Percentiles rank a stretch among this genome's conserved stretches.
phyloP scores from a whole-genome alignment of 495 filamentous ascomycete species.

The Xylaria grammica region DNA sequence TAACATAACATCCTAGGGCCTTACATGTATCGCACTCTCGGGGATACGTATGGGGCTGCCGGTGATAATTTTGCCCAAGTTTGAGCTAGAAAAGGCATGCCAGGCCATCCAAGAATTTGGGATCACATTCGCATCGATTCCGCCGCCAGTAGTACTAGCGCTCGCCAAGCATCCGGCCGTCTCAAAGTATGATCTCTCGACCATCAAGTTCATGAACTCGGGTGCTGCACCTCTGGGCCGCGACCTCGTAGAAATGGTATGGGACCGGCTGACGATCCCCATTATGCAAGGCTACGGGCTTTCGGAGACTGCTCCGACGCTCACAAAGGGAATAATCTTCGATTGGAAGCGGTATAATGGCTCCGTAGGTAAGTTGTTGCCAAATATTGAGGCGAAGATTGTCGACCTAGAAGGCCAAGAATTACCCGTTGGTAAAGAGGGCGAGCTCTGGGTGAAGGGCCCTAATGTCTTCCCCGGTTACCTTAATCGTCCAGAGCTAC shows the following conservation, averaged over 20 bases:
- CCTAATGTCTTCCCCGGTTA: conserved; percentile 81
- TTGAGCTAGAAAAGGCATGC: conserved; percentile 83
- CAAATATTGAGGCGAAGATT: conserved; percentile 85
- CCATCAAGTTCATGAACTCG: conserved; percentile 82
- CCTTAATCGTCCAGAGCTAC: conserved; percentile 70
- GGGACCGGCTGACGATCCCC: conserved; percentile 72
- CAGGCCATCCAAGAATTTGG: conserved; percentile 71
- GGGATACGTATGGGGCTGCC: conserved; percentile 69
- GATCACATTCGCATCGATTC: conserved; percentile 81
- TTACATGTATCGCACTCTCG: conserved; percentile 43
- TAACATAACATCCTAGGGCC: conserved; percentile 30
- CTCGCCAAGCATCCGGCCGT: conserved; percentile 80
- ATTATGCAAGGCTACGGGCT: conserved; percentile 68
- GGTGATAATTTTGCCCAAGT: conserved; percentile 79
- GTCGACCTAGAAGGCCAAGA: conserved; percentile 67
- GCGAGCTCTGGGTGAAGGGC: conserved; percentile 81
- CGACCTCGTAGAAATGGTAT: conserved; percentile 81
- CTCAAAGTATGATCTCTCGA: conserved; percentile 77
- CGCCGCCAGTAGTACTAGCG: conserved; percentile 82
- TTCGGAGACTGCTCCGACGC: conserved; percentile 59
- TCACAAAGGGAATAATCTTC: conserved; percentile 67
- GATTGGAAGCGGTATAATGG: conserved; percentile 81
- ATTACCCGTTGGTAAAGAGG: conserved; percentile 50
- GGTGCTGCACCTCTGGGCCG: conserved; percentile 87
- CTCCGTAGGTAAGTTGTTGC: conserved; percentile 78